Conservation (phyloP, 1,284 basidiomycete genomes). For the Cryptococcus sp. region DNA sequence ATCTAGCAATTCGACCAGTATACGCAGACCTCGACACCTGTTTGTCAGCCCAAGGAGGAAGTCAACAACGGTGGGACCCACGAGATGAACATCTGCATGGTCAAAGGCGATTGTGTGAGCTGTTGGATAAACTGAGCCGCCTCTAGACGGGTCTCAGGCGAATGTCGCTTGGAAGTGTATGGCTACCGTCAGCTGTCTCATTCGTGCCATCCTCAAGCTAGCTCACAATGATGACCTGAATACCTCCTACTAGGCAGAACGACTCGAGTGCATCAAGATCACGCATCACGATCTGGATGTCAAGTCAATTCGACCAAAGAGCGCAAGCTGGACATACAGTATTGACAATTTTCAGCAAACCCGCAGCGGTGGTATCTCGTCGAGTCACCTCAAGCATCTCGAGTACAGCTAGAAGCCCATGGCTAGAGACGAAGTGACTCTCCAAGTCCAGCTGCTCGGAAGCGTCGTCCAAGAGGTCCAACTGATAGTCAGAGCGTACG, state of each 20-base stretch:
- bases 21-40: conserved; percentile 89
- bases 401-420: conserved; percentile 90
- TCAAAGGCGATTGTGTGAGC: conserved; percentile 85
- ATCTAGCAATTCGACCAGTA: conserved; percentile 90
- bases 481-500: conserved; percentile 49
- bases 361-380: conserved; percentile 76
- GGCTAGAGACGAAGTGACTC: conserved; percentile 77
- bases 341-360: conserved; percentile 84
- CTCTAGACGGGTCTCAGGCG: conserved; percentile 87
- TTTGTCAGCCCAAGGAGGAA: conserved; percentile 1
- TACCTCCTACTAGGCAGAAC: conserved; percentile 89
- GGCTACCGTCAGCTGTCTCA: conserved; percentile 35
- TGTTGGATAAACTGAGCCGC: conserved; percentile 91
- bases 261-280: conserved; percentile 87
- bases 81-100: conserved; percentile 97
- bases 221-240: conserved; percentile 83
- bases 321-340: conserved; percentile 54
- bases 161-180: conserved; percentile 91
- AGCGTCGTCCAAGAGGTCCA: conserved; percentile 70
- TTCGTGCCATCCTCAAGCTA: neutral
- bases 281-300: conserved; percentile 68
- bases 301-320: neutral
- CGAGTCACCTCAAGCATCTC: conserved; percentile 80
- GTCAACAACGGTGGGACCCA: conserved; percentile 49
- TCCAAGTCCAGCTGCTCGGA: conserved; percentile 70